A percentile compares a stretch with the other conserved stretches of the same genome.
Evolutionary conservation across 1,139 yeast species (phyloP).

Genomic region (Nakaseomyces nivariensis): DNA sequence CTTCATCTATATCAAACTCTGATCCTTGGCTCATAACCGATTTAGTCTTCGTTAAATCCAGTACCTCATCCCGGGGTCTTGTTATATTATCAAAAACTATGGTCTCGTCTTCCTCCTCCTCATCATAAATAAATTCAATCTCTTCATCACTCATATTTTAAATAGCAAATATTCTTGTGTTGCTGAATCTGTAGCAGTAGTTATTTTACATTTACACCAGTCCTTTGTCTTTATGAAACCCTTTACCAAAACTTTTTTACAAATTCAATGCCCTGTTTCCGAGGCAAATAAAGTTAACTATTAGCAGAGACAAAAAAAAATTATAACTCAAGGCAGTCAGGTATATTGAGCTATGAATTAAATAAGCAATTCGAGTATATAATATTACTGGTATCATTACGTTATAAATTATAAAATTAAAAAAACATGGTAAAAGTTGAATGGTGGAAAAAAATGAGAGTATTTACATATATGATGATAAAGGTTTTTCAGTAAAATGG

Average conservation of each 20-base stretch:
- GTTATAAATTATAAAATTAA: background rate
- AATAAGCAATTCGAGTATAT: background rate
- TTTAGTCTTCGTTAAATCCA: background rate
- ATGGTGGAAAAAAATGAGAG: background rate
- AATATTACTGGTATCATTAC: background rate
- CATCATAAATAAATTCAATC: constrained; percentile 1
- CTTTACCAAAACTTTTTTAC: no score
- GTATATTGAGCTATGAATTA: background rate
- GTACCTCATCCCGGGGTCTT: constrained; percentile 3
- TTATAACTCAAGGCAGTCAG: no score
- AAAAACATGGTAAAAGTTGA: background rate
- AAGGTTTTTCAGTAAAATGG: no score
- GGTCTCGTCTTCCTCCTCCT: background rate
- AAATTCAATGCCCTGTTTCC: background rate
- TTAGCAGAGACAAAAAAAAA: no score
- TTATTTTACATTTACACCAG: no score
- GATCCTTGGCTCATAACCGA: constrained; percentile 14
- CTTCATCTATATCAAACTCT: constrained; percentile 20
- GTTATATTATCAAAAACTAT: background rate
- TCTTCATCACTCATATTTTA: background rate
- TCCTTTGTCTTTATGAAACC: no score
- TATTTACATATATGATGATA: background rate
- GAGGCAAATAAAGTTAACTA: background rate
- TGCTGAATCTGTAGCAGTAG: no score
- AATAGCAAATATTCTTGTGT: no score